phyloP scores from a whole-genome alignment of 441 rosid species.

The Codiaeum variegatum region DNA sequence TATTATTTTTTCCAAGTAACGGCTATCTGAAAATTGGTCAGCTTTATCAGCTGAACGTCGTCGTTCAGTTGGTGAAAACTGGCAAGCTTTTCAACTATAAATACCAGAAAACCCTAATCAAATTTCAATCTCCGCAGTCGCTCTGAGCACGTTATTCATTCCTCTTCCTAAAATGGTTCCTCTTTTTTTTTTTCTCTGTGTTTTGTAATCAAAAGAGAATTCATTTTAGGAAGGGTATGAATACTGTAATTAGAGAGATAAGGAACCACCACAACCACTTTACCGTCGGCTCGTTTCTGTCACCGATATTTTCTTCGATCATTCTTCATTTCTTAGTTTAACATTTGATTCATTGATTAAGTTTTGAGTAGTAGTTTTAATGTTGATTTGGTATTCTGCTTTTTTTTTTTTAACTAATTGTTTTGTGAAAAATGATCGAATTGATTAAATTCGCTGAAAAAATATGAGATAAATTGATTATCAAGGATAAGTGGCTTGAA shows the following conservation, averaged over 20 bases:
- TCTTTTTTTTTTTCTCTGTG: neutral
- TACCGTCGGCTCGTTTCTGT: neutral
- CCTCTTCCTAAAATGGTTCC: slow-evolving; percentile 31
- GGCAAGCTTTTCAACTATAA: neutral
- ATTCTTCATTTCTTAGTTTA: neutral
- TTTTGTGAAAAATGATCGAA: neutral
- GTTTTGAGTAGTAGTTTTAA: neutral
- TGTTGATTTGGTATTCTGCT: neutral
- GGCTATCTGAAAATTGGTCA: neutral
- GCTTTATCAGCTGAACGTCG: neutral
- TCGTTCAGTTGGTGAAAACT: neutral
- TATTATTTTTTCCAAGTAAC: neutral
- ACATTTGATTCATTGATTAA: neutral
- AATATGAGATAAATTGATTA: too few relatives aligned
- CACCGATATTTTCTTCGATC: slow-evolving; percentile 5
- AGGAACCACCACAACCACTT: neutral
- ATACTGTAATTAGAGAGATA: neutral
- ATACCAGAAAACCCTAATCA: neutral
- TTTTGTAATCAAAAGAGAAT: neutral
- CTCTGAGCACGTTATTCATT: slow-evolving; percentile 21
- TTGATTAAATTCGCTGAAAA: too few relatives aligned
- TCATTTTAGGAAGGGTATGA: slow-evolving; percentile 27
- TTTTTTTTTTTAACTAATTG: neutral
- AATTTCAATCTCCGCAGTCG: neutral
- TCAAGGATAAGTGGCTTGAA: too few relatives aligned